A percentile compares a stretch with the other conserved stretches of the same genome.
Evolutionary conservation across 345 rosid species (phyloP).

Genomic region (Mercurialis annua): DNA sequence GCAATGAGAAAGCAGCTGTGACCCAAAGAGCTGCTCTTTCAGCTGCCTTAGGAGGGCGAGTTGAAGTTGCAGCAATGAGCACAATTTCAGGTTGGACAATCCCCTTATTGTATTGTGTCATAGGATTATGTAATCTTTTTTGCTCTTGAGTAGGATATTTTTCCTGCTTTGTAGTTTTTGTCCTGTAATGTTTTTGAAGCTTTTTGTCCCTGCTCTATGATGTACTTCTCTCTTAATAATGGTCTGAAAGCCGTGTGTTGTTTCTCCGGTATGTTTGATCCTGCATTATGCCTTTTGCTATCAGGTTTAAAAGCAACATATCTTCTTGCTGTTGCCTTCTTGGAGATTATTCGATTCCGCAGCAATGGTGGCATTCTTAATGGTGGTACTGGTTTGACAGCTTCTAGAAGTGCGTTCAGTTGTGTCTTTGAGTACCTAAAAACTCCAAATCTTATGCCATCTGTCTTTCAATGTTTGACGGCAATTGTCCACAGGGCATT

Average conservation of each 20-base stretch:
- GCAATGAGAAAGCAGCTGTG: constrained; percentile 90
- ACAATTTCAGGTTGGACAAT: constrained; percentile 79
- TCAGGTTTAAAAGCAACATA: constrained; percentile 97
- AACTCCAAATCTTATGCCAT: constrained; percentile 86
- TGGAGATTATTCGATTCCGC: constrained; percentile 92
- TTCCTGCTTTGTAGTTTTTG: neutral
- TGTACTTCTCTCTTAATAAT: constrained; percentile 3
- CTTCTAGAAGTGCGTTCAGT: constrained; percentile 94
- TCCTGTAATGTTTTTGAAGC: neutral
- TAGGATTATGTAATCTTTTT: constrained; percentile 3
- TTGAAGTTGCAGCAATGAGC: constrained; percentile 80
- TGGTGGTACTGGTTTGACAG: constrained; percentile 57
- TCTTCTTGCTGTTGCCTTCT: constrained; percentile 97
- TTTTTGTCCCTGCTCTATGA: neutral
- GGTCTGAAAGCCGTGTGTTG: constrained; percentile 7
- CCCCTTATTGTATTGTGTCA: constrained; percentile 10
- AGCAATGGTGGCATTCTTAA: constrained; percentile 98
- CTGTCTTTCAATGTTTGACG: constrained; percentile 85
- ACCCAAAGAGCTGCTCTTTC: constrained; percentile 88
- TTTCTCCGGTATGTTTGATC: neutral
- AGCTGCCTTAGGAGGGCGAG: constrained; percentile 91
- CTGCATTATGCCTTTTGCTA: constrained; percentile 13
- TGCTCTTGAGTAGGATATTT: neutral
- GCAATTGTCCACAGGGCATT: constrained; percentile 92
- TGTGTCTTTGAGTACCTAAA: constrained; percentile 95